Evolutionary conservation across 2,329 filamentous ascomycete species (phyloP), one percentile per base, ranked within the genome.

Genomic region (Colletotrichum higginsianum): DNA sequence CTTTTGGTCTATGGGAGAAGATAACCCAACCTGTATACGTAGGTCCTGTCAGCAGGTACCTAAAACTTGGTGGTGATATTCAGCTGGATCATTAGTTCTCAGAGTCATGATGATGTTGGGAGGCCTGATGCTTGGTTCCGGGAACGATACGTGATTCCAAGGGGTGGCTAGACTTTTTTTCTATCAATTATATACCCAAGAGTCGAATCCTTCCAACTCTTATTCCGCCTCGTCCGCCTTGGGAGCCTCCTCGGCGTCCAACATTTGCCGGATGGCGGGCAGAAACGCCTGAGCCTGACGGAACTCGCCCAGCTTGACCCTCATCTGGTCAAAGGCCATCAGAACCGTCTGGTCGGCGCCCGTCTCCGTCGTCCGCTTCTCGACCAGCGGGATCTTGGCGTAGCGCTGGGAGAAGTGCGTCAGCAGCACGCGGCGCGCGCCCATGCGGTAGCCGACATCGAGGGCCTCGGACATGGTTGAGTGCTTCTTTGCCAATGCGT

Each of bases 351-450:
- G 88, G 72, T 90, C 86, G 23, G 81, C 83, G 47, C 78, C 76
- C 6, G 81, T 78, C 71, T 82, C 80, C 65, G 76, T 72, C 73
- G 74, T 67, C 55, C 46, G 76, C 42, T 78, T 75, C 63, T 88
- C 85, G 4, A 89, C 80, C 3, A 86, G 83, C 2, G 88, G 91
- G 44, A 90, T 85, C 82, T 96, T 96, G 77, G 94, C 92, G 81
- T 99, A 99, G 9, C 96, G 88, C 84, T 99, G 96, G 66, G 92
- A 95, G 82, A 99, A 99, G 81, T 99, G 96, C 9, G 96, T 99
- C 60, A 99, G 86, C 66, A 99, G 84, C 18, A 96, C 91, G 18
- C 93, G 87, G 74, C 91, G 89, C 0, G 95, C 96, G 38, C 88
- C 82, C 96, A 99, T 99, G 56, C 86, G 83, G 15, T 88, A 86